Base-by-base conservation (phyloP, 2,329 filamentous ascomycete genomes). In the Aspergillus sp. region DNA sequence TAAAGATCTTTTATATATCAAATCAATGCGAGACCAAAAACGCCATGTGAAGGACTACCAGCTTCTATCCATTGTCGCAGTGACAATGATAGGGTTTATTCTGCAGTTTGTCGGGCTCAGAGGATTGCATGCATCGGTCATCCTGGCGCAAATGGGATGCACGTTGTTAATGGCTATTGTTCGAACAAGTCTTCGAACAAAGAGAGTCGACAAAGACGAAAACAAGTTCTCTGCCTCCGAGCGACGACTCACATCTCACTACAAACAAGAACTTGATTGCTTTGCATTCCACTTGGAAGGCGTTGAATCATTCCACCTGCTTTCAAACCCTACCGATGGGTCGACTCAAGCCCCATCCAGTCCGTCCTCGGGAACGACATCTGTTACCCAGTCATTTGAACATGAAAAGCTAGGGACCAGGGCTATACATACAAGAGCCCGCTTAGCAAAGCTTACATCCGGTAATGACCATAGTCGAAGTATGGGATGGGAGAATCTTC, bases 21-120 rank as follows among this genome's bases (percentile, higher is more conserved):
- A 65, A 37, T 65, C 64, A 0, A 48, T 56, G 6, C 48, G 58
- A 28, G 42, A 51, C 5, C 40, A 38, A 8, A 33, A 44, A 37
- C 47, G 51, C 6, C 39, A 51, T 2, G 44, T 38, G 1, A 50
- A 50, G 9, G 40, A 50, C 4, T 7, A 52, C 1, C 40, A 55
- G 5, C 53, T 63, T 1, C 37, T 60, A 3, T 42, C 49, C 6
- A 54, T 57, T 3, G 43, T 68, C 7, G 11, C 36, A 0, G 39
- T 59, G 1, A 64, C 65, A 0, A 43, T 65, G 8, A 2, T 59
- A 4, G 67, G 66, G 1, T 70, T 65, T 12, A 48, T 69, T 3
- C 37, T 64, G 1, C 67, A 71, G 40, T 71, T 71, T 28, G 50
- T 70, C 6, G 67, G 67, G 2, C 50, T 67, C 2, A 54, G 67